These are phyloP conservation scores for Solanum virginianum DNA, from an alignment of 257 asterid genomes.

Conservation along the genomic window DNA sequence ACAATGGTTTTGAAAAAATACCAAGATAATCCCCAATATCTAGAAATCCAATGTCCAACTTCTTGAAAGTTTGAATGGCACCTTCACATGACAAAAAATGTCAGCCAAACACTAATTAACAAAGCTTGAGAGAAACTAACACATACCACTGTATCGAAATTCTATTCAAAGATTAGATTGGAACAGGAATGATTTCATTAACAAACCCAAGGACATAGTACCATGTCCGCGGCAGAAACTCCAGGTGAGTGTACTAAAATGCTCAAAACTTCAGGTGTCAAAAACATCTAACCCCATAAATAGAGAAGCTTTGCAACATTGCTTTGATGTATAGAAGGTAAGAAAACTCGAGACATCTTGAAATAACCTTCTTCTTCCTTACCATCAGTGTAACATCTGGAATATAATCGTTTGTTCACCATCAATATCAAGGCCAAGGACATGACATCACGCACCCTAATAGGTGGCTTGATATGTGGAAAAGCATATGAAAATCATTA, in stretches of 20 bases:
- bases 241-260: background rate
- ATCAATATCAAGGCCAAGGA: background rate
- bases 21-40: constrained; percentile 40
- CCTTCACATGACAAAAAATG: constrained; percentile 4
- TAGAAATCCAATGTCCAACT: constrained; percentile 11
- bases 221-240: background rate
- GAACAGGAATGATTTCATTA: background rate
- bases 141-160: background rate
- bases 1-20: background rate
- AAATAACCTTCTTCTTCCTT: background rate
- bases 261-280: background rate
- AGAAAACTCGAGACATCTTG: background rate
- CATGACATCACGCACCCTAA: background rate
- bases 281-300: background rate
- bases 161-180: background rate
- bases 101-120: background rate
- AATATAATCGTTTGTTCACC: background rate
- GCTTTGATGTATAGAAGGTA: background rate
- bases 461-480: background rate
- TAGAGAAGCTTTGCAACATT: background rate
- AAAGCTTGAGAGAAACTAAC: background rate
- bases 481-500: background rate
- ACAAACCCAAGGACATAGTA: background rate
- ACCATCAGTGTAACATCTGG: background rate
- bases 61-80: constrained; percentile 8